Evolutionary conservation across 2,329 filamentous ascomycete species (phyloP).

Genomic region (Aspergillus sp.): DNA sequence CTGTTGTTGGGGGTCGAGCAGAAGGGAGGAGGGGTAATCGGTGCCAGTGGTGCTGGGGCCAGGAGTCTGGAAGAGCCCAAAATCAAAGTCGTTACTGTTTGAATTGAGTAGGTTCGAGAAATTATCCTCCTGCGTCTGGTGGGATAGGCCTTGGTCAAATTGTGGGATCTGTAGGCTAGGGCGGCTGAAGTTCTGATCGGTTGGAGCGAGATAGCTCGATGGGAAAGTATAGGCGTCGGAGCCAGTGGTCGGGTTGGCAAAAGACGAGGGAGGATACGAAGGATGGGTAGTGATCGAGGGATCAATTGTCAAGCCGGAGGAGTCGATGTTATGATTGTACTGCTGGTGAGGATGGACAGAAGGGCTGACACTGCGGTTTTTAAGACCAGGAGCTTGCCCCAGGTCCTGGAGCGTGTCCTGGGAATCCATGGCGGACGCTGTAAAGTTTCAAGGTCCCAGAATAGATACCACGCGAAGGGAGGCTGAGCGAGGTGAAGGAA

Average conservation of each 20-base stretch:
- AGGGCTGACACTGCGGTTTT: conserved; percentile 48
- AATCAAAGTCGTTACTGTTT: conserved; percentile 44
- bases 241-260: conserved; percentile 32
- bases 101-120: conserved; percentile 46
- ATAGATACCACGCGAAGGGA: conserved; percentile 30
- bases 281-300: conserved; percentile 39
- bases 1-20: conserved; percentile 49
- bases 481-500: conserved; percentile 18
- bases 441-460: conserved; percentile 22
- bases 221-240: conserved; percentile 43
- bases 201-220: conserved; percentile 39
- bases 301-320: conserved; percentile 40
- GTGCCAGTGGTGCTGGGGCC: conserved; percentile 36
- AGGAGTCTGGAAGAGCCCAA: conserved; percentile 43
- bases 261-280: conserved; percentile 38
- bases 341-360: conserved; percentile 47
- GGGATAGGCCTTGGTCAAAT: conserved; percentile 43
- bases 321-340: conserved; percentile 37
- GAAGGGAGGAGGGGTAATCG: conserved; percentile 44
- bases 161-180: conserved; percentile 41
- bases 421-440: conserved; percentile 33
- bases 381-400: conserved; percentile 43
- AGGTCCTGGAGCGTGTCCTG: conserved; percentile 39
- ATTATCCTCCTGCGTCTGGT: conserved; percentile 35
- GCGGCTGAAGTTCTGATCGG: conserved; percentile 38